Evolutionary conservation across 139 green algal genomes (phyloP).

Genomic region (Microglena sp.): DNA sequence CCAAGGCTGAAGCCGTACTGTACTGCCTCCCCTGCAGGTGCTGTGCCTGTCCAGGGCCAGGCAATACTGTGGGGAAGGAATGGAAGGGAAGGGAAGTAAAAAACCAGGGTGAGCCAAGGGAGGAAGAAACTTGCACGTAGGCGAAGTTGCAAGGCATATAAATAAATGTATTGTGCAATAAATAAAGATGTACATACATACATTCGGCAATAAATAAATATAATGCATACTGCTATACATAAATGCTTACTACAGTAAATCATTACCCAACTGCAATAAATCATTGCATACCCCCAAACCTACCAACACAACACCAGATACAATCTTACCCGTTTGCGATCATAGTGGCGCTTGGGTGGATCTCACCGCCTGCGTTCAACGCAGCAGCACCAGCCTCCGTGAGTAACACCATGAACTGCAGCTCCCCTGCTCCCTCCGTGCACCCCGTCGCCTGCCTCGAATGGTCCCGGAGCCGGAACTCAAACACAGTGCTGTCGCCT

Average conservation of each 20-base stretch:
- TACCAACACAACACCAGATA: too few relatives aligned
- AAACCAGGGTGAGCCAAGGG: not conserved
- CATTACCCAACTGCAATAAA: too few relatives aligned
- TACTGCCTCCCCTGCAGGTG: conserved; percentile 1
- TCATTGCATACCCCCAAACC: too few relatives aligned
- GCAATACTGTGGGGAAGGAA: not conserved
- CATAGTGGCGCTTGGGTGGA: not conserved
- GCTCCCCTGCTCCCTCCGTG: not conserved
- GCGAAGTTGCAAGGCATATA: too few relatives aligned
- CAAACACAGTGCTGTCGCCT: too few relatives aligned
- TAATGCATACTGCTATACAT: not conserved
- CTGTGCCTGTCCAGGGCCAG: not conserved
- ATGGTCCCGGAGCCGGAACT: too few relatives aligned
- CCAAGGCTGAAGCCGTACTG: conserved; percentile 11
- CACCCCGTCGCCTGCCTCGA: not conserved
- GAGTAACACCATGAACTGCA: not conserved
- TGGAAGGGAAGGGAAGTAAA: not conserved
- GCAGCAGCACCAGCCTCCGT: not conserved
- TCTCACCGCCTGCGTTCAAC: not conserved
- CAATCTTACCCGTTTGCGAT: not conserved
- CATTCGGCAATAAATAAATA: not conserved
- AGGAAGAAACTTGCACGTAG: not conserved
- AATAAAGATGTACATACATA: not conserved
- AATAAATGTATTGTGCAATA: too few relatives aligned
- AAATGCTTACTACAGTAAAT: too few relatives aligned